Evolutionary conservation across 2,329 filamentous ascomycete species (phyloP).

Genomic region (Acarospora socialis): DNA sequence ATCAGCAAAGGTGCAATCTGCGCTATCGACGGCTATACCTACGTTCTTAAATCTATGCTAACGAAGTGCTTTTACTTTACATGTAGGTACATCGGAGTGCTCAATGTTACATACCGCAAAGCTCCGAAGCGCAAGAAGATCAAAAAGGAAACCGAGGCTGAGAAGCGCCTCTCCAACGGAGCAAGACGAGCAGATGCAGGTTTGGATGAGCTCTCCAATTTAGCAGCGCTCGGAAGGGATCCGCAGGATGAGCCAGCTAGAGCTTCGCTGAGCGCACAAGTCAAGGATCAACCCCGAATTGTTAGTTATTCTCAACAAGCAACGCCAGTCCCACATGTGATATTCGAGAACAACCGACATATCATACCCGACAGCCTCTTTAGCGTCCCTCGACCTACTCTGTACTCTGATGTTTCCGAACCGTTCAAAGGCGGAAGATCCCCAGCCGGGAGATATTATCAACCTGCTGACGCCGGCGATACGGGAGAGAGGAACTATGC

Average conservation of each 20-base stretch:
- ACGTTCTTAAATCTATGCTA: not conserved
- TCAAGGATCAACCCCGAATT: slow-evolving; percentile 32
- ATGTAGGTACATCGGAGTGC: slow-evolving; percentile 79
- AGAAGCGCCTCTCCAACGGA: slow-evolving; percentile 1
- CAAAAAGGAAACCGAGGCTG: slow-evolving; percentile 24
- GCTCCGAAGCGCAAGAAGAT: slow-evolving; percentile 46
- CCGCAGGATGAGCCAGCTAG: slow-evolving; percentile 23
- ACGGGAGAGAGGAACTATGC: too few species aligned
- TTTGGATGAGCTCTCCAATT: slow-evolving; percentile 1
- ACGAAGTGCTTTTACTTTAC: slow-evolving; percentile 5
- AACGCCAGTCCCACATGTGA: slow-evolving; percentile 69
- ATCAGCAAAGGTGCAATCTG: not conserved
- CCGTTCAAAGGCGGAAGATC: too few species aligned
- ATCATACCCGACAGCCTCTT: slow-evolving; percentile 80
- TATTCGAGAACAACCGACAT: slow-evolving; percentile 86
- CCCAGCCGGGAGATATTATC: too few species aligned
- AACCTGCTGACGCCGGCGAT: too few species aligned
- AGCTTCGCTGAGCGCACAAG: slow-evolving; percentile 11
- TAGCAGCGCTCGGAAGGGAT: too few species aligned
- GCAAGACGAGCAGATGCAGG: not conserved
- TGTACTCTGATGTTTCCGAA: too few species aligned
- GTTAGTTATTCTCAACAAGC: slow-evolving; percentile 65
- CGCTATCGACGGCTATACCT: not conserved
- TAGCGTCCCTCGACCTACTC: slow-evolving; percentile 42
- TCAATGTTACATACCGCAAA: slow-evolving; percentile 92